Base-by-base conservation (phyloP, 306 rosid species). In the Medicago arabica region DNA sequence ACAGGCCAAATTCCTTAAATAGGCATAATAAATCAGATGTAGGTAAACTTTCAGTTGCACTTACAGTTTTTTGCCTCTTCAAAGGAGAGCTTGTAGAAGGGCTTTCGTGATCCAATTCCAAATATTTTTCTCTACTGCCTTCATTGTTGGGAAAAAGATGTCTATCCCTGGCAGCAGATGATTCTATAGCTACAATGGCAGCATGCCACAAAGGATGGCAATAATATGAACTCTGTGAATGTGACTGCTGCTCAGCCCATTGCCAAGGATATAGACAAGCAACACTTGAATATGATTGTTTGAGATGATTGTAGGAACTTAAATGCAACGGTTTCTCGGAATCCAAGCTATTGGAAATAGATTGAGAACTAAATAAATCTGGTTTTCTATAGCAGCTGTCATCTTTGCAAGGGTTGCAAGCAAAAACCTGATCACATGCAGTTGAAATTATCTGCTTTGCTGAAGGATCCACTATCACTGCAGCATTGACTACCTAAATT, bases 391-490 rank as follows among this genome's bases (percentile, higher is more conserved):
- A 38, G 81, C 78, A 79, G 77, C 78, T 40, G 51, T 84, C 65
- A 38, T 82, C 79, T 44, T 39, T 70, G 78, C 82, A 15, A 72
- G 74, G 63, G 79, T 81, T 84, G 86, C 82, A 75, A 62, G 82
- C 70, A 86, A 38, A 81, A 81, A 84, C 76, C 75, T 83, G 87
- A 86, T 95, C 97, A 72, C 86, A 11, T 66, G 95, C 96, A 71
- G 85, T 86, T 36, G 96, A 83, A 76, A 95, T 87, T 44, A 87
- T 84, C 71, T 76, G 87, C 82, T 84, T 86, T 83, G 57, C 75
- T 13, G 86, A 92, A 71, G 98, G 98, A 84, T 95, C 98, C 78
- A 95, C 93, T 73, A 95, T 89, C 76, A 92, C 89, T 25, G 98
- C 97, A 40, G 97, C 95, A 84, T 92, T 95, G 80, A 87, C 90